phyloP scores from a whole-genome alignment of 1,139 yeast genomes.

The Pichia sp. region DNA sequence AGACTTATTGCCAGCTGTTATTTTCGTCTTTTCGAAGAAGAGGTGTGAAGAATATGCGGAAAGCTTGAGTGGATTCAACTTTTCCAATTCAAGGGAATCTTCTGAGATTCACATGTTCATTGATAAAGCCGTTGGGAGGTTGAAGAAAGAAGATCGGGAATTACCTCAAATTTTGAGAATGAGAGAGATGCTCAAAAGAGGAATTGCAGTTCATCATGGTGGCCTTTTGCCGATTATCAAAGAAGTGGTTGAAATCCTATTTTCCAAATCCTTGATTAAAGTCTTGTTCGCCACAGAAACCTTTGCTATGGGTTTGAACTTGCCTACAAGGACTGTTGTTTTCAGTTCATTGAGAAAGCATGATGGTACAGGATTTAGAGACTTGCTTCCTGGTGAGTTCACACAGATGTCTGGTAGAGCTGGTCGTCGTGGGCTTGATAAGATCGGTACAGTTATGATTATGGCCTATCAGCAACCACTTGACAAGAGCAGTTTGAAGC shows the following conservation, averaged over 20 bases:
- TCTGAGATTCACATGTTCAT: constrained; percentile 91
- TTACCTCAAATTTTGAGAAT: constrained; percentile 84
- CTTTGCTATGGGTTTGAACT: constrained; percentile 93
- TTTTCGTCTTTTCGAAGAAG: constrained; percentile 90
- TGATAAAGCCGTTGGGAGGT: constrained; percentile 80
- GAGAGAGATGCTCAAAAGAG: constrained; percentile 78
- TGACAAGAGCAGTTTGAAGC: constrained; percentile 53
- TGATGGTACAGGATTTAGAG: constrained; percentile 81
- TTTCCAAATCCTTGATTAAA: constrained; percentile 80
- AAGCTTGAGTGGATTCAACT: constrained; percentile 67
- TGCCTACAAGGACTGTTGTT: constrained; percentile 98
- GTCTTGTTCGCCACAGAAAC: constrained; percentile 97
- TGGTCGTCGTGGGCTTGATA: constrained; percentile 99
- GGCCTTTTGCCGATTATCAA: constrained; percentile 93
- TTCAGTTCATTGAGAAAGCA: constrained; percentile 82
- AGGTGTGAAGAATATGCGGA: constrained; percentile 92
- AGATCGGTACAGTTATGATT: constrained; percentile 97
- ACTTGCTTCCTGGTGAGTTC: constrained; percentile 91
- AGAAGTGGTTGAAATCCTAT: constrained; percentile 89
- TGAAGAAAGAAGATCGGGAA: constrained; percentile 88
- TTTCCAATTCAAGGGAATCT: constrained; percentile 77
- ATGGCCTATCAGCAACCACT: constrained; percentile 82
- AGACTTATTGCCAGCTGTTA: constrained; percentile 79
- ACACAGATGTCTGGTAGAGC: constrained; percentile 99
- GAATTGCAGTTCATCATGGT: constrained; percentile 97